These are phyloP conservation scores for Gnaphalium uliginosum DNA, from an alignment of 129 eudicot genomes.

Conservation along the genomic window DNA sequence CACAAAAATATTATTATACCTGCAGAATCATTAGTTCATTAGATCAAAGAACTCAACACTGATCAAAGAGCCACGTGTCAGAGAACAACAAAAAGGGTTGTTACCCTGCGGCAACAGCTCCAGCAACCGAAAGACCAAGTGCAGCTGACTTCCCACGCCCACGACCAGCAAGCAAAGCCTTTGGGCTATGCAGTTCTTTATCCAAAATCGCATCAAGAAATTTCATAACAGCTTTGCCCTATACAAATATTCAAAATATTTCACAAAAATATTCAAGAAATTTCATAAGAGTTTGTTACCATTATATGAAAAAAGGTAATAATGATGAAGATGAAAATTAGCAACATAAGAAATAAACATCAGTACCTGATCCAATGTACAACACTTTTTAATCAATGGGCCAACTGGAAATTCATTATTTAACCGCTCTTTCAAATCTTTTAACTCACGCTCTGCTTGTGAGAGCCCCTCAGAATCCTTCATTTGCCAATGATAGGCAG, in stretches of 20 bases:
- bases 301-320: not conserved
- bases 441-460: constrained; percentile 64
- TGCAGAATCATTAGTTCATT: constrained; percentile 31
- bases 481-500: constrained; percentile 21
- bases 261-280: not conserved
- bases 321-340: not conserved
- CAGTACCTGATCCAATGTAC: constrained; percentile 81
- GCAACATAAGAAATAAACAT: not conserved
- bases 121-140: constrained; percentile 90
- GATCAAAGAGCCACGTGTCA: constrained; percentile 12
- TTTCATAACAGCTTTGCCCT: not conserved
- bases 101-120: constrained; percentile 94
- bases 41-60: not conserved
- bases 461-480: constrained; percentile 88
- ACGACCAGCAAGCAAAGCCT: constrained; percentile 75
- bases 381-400: constrained; percentile 67
- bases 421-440: constrained; percentile 73
- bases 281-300: not conserved
- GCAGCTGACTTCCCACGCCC: constrained; percentile 99
- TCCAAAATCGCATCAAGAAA: not conserved
- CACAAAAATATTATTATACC: constrained; percentile 82
- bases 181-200: not conserved
- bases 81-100: not conserved
- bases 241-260: not conserved
- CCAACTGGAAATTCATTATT: constrained; percentile 77